These are phyloP conservation scores for Euphorbia peplus DNA, from an alignment of 345 rosid species.

Conservation along the genomic window DNA sequence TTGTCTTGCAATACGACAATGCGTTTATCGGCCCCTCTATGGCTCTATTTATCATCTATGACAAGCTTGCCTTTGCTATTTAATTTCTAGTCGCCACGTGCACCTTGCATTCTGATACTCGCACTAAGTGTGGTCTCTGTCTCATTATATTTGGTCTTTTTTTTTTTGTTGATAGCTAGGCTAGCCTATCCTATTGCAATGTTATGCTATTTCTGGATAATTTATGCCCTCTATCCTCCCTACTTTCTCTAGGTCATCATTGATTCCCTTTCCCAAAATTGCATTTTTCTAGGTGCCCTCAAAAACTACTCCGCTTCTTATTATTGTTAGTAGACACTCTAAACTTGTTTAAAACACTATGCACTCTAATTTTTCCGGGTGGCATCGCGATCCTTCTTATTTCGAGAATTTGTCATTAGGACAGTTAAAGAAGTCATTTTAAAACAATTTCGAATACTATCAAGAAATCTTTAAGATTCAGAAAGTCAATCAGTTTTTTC, in stretches of 20 bases:
- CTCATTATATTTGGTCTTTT: background rate
- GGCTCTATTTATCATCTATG: too few species aligned
- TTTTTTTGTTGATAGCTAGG: background rate
- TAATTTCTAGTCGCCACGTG: constrained; percentile 9
- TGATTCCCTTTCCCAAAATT: background rate
- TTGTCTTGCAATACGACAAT: constrained; percentile 15
- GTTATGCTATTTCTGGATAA: background rate
- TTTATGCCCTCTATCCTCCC: background rate
- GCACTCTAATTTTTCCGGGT: too few species aligned
- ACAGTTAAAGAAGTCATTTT: too few species aligned
- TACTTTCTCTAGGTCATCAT: background rate
- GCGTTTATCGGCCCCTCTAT: background rate
- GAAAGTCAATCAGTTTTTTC: too few species aligned
- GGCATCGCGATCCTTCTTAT: too few species aligned
- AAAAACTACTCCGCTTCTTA: too few species aligned
- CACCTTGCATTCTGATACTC: background rate
- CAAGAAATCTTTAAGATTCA: too few species aligned
- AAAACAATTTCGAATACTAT: too few species aligned
- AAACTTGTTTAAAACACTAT: too few species aligned
- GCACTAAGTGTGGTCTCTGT: background rate
- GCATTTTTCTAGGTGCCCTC: background rate
- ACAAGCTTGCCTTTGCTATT: background rate
- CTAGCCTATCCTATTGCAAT: too few species aligned
- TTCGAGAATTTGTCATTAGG: too few species aligned
- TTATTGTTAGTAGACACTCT: too few species aligned